phyloP scores from a whole-genome alignment of 768 basidiomycete genomes.

The Pleurotus platypus region DNA sequence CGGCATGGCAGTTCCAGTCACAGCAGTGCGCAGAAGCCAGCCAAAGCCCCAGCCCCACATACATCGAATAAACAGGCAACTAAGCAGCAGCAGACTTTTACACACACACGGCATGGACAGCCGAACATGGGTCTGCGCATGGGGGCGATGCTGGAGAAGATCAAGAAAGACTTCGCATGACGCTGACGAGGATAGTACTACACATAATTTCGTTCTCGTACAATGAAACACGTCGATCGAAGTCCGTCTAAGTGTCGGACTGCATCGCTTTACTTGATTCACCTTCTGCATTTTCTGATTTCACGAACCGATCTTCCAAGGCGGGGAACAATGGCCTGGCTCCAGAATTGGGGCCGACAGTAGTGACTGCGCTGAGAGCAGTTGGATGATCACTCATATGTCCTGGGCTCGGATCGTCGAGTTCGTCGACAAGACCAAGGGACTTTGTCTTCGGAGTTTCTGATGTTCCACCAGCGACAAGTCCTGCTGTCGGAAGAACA shows the following conservation, averaged over 20 bases:
- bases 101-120: constrained; percentile 34
- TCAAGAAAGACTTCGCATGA: constrained; percentile 47
- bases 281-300: constrained; percentile 14
- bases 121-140: constrained; percentile 82
- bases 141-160: constrained; percentile 83
- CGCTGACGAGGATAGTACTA: not conserved
- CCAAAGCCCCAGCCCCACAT: not conserved
- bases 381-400: constrained; percentile 82
- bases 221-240: too few relatives aligned
- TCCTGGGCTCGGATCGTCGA: constrained; percentile 81
- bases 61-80: not conserved
- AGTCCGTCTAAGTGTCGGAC: constrained; percentile 17
- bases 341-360: constrained; percentile 22
- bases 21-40: not conserved
- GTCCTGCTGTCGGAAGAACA: constrained; percentile 38
- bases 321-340: constrained; percentile 48
- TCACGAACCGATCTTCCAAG: constrained; percentile 64
- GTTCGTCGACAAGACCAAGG: constrained; percentile 78
- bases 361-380: constrained; percentile 63
- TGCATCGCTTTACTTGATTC: constrained; percentile 15
- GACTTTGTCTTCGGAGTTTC: constrained; percentile 43
- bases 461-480: constrained; percentile 23
- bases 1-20: not conserved
- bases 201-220: too few relatives aligned
- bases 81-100: not conserved